Base-by-base conservation (phyloP, 208 protist species). In the Trypanosoma theileri region DNA sequence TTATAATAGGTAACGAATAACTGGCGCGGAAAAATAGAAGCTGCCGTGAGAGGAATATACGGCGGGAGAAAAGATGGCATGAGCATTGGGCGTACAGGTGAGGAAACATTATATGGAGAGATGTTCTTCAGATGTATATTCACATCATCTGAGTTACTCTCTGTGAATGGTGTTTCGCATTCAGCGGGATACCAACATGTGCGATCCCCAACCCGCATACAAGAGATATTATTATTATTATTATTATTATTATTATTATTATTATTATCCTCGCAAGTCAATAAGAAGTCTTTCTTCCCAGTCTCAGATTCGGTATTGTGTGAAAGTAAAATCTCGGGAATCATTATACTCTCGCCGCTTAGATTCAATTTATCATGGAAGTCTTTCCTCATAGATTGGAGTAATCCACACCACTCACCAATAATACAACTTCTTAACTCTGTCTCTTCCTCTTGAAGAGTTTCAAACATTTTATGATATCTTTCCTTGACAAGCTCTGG, bases 21-120 rank as follows among this genome's bases (percentile, higher is more conserved):
- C 58, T 82, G 77, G 4, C 80, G 73, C 42, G 80, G 80, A 59
- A 78, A 78, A 0, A 85, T 51, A 0, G 85, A 80, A 10, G 84
- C 67, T 16, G 64, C 17, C 28, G 52, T 77, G 14, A 86, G 74
- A 2, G 82, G 76, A 26, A 83, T 40, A 6, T 72, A 58, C 0
- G 73, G 64, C 12, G 78, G 82, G 7, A 85, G 50, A 40, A 84
- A 35, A 0, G 60, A 66, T 10, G 24, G 9, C 0, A 70, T 56
- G n/a, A 85, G 60, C 13, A 46, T 17, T 22, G 66, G 41, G 9
- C 48, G 64, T n/a, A 59, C 31, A 13, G n/a, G 3, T 2, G 1
- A 14, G 6, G 8, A n/a, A 41, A 7, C 40, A 16, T 19, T 48
- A 48, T 12, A 48, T n/a, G 1, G 16, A 45, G 41, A n/a, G n/a